Base-by-base conservation (phyloP, 1,284 basidiomycete genomes). In the Athelia psychrophila region DNA sequence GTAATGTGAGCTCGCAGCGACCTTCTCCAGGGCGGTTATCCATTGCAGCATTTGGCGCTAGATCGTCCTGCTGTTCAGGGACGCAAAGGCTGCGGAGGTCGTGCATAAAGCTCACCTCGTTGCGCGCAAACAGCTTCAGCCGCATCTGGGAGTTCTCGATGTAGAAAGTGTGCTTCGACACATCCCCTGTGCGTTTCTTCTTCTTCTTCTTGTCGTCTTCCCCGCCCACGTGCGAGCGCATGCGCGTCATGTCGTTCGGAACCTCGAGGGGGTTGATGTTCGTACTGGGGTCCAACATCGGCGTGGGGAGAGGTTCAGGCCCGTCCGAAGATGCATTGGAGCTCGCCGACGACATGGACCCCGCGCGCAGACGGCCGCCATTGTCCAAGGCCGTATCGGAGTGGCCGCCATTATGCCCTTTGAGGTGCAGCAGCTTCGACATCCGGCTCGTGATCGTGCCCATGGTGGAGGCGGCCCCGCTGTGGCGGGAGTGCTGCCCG, bases 11-110 rank as follows among this genome's bases (percentile, higher is more conserved):
- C 83, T 79, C 24, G 80, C 77, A 0, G 92, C 87, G 50, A 90
- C 87, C 56, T 87, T 86, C 65, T 98, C 92, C 58, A 99, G 78
- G 1, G 91, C 91, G 4, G 93, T 91, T 53, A 99, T 94, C 84
- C 95, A 99, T 67, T 99, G 96, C 56, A 94, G 78, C 94, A 98
- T 98, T 77, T 97, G 93, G 24, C 95, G 83, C 88, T 93, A n/a
- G n/a, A n/a, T n/a, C n/a, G n/a, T n/a, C n/a, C n/a, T n/a, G n/a
- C n/a, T n/a, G n/a, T 57, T 3, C 56, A 42, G 40, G 22, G 2
- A 48, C 16, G 48, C 8, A 24, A 23, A 49, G 5, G 25, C n/a
- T n/a, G n/a, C n/a, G n/a, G n/a, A n/a, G n/a, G n/a, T n/a, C n/a
- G n/a, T n/a, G 10, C 9, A 15, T 3, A 2, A 10, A 10, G 51